Evolutionary conservation across 768 basidiomycete genomes (phyloP), one percentile per base, ranked within the genome.

Genomic region (Lactarius akahatsu): DNA sequence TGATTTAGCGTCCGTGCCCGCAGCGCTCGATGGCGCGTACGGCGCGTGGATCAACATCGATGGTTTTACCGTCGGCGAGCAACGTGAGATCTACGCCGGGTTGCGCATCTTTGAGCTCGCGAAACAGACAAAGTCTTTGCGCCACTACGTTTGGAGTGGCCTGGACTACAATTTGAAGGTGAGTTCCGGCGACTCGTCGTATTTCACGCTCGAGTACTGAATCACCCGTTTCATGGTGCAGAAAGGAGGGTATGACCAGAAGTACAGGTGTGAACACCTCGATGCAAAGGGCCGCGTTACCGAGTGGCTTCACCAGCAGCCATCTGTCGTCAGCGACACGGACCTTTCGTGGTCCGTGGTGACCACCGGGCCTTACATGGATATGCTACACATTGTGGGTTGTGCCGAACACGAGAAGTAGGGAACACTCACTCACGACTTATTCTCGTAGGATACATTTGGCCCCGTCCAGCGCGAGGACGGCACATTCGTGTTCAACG

Each of bases 101-200:
- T 74, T 81, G 55, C 75, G 77, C 60, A 77, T 81, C 10, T 81
- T 78, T 62, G 80, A 81, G 62, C 71, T 72, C 10, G 78, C 80
- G 4, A 74, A 78, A 58, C 74, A 74, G 36, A 74, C 71, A 11
- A 70, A 71, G 28, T 70, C 67, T n/a, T 26, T 78, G 63, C 71
- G 76, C 36, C 80, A 81, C 67, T 77, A 77, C 52, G 73, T 81
- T n/a, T 81, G 75, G 75, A 78, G 78, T 67, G 76, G 74, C 66
- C 70, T 81, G 10, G 77, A 79, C 61, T 80, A 80, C 63, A 71
- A 69, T 15, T 71, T 73, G 70, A 80, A 80, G 75, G 79, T 80
- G 18, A 34, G 23, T 32, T 7, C 23, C 26, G 11, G 26, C 26
- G 1, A 7, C 11, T 11, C 50, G 23, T 52, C 6, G 26, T 52